A percentile compares a stretch with the other conserved stretches of the same genome.
These are phyloP conservation scores for Metarhizium robertsii DNA, from an alignment of 2,329 filamentous ascomycete genomes.

Conservation along the genomic window DNA sequence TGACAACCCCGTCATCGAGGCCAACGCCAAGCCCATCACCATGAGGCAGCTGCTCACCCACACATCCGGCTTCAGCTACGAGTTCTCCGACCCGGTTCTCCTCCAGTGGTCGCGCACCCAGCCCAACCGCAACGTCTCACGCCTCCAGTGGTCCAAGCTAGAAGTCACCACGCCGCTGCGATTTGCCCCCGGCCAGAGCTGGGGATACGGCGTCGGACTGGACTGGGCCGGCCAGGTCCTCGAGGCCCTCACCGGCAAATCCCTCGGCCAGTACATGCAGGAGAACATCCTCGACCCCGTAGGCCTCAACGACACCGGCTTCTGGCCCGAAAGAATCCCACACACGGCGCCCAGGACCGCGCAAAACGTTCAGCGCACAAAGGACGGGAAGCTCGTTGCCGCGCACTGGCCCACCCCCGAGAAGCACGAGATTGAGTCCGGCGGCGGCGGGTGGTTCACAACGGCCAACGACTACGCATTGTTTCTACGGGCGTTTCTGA, in stretches of 20 bases:
- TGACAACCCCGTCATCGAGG: slow-evolving; percentile 26
- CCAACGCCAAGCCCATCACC: slow-evolving; percentile 27
- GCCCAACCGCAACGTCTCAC: slow-evolving; percentile 20
- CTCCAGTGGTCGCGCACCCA: slow-evolving; percentile 27
- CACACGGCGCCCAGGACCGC: slow-evolving; percentile 15
- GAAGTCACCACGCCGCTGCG: slow-evolving; percentile 32
- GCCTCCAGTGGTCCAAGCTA: slow-evolving; percentile 22
- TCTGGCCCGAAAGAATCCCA: slow-evolving; percentile 22
- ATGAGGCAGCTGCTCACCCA: slow-evolving; percentile 39
- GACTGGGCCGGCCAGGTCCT: slow-evolving; percentile 40
- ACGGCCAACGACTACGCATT: slow-evolving; percentile 30
- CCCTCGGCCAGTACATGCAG: slow-evolving; percentile 28
- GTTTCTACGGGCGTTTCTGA: slow-evolving; percentile 25
- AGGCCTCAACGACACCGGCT: slow-evolving; percentile 26
- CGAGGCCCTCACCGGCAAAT: slow-evolving; percentile 27
- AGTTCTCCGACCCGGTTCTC: slow-evolving; percentile 28
- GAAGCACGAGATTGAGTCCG: slow-evolving; percentile 28
- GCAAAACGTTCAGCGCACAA: slow-evolving; percentile 12
- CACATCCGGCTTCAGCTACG: slow-evolving; percentile 37
- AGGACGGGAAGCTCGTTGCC: slow-evolving; percentile 11
- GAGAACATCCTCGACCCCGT: slow-evolving; percentile 26
- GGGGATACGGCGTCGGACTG: slow-evolving; percentile 36
- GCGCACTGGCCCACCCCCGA: slow-evolving; percentile 12
- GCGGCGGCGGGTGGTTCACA: slow-evolving; percentile 33
- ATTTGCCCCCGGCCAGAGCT: slow-evolving; percentile 36